Conservation (phyloP, 1,284 basidiomycete genomes). For the Leccinum colubrinum region DNA sequence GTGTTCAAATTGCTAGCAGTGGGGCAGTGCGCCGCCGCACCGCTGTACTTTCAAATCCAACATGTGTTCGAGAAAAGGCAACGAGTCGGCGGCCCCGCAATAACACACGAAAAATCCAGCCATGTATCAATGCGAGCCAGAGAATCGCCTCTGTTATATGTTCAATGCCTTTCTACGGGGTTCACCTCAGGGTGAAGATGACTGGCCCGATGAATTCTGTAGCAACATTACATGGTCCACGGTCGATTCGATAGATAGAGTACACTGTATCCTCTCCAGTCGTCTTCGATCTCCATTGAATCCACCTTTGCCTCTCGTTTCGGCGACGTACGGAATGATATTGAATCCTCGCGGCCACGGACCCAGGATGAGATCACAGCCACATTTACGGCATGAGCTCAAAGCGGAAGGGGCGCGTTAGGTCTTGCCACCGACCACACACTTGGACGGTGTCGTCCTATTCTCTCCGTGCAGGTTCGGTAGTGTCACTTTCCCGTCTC, state of each 20-base stretch:
- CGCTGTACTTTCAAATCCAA: not conserved
- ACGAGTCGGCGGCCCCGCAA: not conserved
- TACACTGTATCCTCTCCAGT: not conserved
- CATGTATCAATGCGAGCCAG: not conserved
- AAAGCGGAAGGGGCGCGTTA: slow-evolving; percentile 27
- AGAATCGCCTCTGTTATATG: not conserved
- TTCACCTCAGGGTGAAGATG: not conserved
- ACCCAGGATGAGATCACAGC: slow-evolving; percentile 19
- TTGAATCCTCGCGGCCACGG: not conserved
- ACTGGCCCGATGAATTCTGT: not conserved
- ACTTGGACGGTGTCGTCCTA: slow-evolving; percentile 15
- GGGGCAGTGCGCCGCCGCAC: not conserved
- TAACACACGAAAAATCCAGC: not conserved
- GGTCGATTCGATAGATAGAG: not conserved
- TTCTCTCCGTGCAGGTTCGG: slow-evolving; percentile 10
- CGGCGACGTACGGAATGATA: not conserved
- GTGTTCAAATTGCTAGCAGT: not conserved
- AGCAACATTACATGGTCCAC: not conserved
- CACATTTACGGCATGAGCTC: slow-evolving; percentile 32
- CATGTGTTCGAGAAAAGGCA: not conserved
- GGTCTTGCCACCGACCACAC: slow-evolving; percentile 34
- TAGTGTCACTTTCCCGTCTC: slow-evolving; percentile 14
- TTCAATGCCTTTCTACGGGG: not conserved
- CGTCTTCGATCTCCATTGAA: not conserved
- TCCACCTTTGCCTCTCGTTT: not conserved